Base-by-base conservation (phyloP, 805 yeast genomes). In the Cyberlindnera euphorbiiphila region DNA sequence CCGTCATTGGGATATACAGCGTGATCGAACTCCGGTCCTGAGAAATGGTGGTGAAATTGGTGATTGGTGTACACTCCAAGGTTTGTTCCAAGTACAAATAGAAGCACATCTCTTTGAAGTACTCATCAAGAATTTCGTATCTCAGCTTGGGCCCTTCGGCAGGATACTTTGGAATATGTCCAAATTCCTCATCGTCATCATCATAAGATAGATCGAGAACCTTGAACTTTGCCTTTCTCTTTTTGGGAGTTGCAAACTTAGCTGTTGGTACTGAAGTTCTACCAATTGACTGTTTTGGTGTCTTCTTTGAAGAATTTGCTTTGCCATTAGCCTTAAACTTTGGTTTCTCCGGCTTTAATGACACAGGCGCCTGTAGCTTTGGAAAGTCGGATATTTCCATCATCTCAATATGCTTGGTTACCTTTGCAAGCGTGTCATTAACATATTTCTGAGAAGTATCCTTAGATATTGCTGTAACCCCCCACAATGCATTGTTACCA, bases 41-140 rank as follows among this genome's bases (percentile, higher is more conserved):
- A 81, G 81, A 78, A 38, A 71, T 71, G 29, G 79, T 61, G 8
- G 65, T 59, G 46, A 77, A 69, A 36, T 74, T 72, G 0, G 69
- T 62, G 25, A 69, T 57, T 34, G 74, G 68, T 8, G 68, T 65
- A 13, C 66, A 63, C 19, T 69, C 72, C 19, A 66, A 59, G 36
- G 72, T 68, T 48, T 81, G 85, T 53, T 82, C 89, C 28, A 78
- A 62, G 42, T 76, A 79, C 38, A 81, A 55, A 36, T 78, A 78
- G 56, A 72, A 72, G 37, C 82, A 71, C 64, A 78, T 72, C 45
- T 76, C 79, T 43, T 70, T 61, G 52, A 71, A 73, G 51, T 82
- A 81, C 14, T 69, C 67, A 9, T 65, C 59, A 47, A 80, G 52
- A 20, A 71, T 62, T 9, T 72, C 72, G 48, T 73, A 80, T 0